phyloP scores from a whole-genome alignment of 352 stramenopile species.

The Globisporangium barbulae region DNA sequence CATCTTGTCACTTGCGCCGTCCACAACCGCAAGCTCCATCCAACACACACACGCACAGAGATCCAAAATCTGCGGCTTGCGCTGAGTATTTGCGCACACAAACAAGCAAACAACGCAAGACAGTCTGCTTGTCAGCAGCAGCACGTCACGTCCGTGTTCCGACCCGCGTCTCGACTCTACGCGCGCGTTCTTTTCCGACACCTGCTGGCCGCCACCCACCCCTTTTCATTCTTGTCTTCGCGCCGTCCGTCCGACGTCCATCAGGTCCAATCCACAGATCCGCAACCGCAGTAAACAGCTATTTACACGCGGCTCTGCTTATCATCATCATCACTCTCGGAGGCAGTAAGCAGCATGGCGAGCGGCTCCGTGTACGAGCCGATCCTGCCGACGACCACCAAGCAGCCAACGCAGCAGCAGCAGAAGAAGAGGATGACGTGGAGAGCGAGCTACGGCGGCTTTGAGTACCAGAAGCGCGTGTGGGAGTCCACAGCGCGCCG shows the following conservation, averaged over 20 bases:
- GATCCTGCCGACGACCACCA: conserved; percentile 9
- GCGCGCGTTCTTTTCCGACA: conserved; percentile 9
- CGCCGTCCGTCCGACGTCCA: not conserved
- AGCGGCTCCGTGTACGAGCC: conserved; percentile 12
- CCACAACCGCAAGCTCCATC: not conserved
- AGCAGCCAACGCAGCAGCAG: not conserved
- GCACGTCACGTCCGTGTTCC: not conserved
- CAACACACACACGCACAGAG: not conserved
- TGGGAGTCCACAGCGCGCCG: conserved; percentile 61
- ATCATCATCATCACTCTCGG: not conserved
- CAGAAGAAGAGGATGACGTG: conserved; percentile 2
- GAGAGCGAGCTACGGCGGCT: conserved; percentile 47
- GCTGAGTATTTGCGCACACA: not conserved
- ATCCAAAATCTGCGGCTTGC: not conserved
- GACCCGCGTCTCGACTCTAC: conserved; percentile 6
- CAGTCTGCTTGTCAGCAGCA: not conserved
- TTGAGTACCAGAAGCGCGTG: conserved; percentile 76
- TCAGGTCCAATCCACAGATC: not conserved
- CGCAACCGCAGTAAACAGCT: not conserved
- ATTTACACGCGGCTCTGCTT: too few species aligned
- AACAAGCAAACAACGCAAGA: conserved; percentile 4
- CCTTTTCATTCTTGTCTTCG: not conserved
- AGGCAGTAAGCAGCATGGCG: not conserved
- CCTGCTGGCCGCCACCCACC: conserved; percentile 5
- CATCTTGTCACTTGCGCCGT: not conserved